Base-by-base conservation (phyloP, 225 moss, liverwort and hornwort species). In the Marchantia polymorpha region DNA sequence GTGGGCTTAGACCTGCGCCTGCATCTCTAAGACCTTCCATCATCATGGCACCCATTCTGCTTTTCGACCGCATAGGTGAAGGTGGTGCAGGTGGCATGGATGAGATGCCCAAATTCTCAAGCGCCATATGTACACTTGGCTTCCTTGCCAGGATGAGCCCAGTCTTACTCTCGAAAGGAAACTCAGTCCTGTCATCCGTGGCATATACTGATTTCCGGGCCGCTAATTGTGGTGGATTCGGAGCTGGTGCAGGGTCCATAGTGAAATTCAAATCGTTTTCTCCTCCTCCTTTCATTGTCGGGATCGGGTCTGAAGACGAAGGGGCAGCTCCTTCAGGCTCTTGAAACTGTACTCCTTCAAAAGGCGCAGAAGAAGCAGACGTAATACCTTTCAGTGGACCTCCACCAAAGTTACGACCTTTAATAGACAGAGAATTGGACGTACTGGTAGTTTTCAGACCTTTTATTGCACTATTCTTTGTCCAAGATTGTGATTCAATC, bases 41-140 rank as follows among this genome's bases (percentile, higher is more conserved):
- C 5, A 48, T 23, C 53, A 79, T 30, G 7, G 69, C 20, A 20
- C 78, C 78, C 52, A 82, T 60, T 64, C 72, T 77, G 55, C 82
- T 78, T 64, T 73, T 82, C 31, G 82, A 78, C 61, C 72, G 71
- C 82, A 82, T 82, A 22, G 72, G n/a, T 29, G 72, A 78, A 54
- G 82, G 78, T 73, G 49, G 49, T 25, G 58, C 25, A 39, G 63
- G 77, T 78, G 71, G 61, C 11, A 72, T 52, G 66, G 77, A 71
- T 12, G 77, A 70, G 10, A 82, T 51, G 48, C 82, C 82, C 77
- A 77, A 31, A 65, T 78, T 78, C 53, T 82, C 82, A 59, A 82
- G 77, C 13, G 82, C 82, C 72, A 72, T 51, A 23, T 82, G 82
- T 52, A 82, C 77, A 78, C 82, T 82, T 72, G 77, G 78, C 63